A percentile compares a stretch with the other conserved stretches of the same genome.
phyloP scores from a whole-genome alignment of 2,329 filamentous ascomycete genomes.

The Teratosphaeria zuluensis region DNA sequence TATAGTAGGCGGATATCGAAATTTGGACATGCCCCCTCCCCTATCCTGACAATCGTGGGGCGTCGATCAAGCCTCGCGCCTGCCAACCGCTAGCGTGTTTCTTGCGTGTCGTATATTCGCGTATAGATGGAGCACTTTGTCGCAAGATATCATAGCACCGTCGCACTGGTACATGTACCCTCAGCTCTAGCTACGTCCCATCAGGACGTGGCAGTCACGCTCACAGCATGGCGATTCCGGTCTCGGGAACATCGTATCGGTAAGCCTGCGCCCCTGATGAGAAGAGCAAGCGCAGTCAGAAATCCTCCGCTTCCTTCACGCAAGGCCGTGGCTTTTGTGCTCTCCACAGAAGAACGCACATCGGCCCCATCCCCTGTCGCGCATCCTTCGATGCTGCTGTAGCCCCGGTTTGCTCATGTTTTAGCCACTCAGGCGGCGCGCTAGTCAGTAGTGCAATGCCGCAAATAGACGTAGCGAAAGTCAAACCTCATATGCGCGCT shows the following conservation, averaged over 20 bases:
- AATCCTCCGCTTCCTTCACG: background rate
- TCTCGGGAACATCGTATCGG: background rate
- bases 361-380: slow-evolving; percentile 2
- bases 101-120: background rate
- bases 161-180: background rate
- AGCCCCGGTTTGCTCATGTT: background rate
- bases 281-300: background rate
- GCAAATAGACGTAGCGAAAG: background rate
- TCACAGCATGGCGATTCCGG: background rate
- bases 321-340: background rate
- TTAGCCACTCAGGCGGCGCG: background rate
- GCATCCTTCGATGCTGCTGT: background rate
- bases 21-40: background rate
- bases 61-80: background rate
- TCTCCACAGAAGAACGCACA: background rate
- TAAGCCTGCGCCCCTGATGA: background rate
- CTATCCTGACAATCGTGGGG: background rate
- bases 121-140: background rate
- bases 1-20: background rate
- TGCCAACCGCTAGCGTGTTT: background rate
- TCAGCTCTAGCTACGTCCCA: background rate
- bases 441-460: background rate
- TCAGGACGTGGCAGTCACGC: background rate
- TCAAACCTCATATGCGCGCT: background rate
- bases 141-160: background rate